Evolutionary conservation across 768 basidiomycete genomes (phyloP).

Genomic region (Psilocybe tampanensis): DNA sequence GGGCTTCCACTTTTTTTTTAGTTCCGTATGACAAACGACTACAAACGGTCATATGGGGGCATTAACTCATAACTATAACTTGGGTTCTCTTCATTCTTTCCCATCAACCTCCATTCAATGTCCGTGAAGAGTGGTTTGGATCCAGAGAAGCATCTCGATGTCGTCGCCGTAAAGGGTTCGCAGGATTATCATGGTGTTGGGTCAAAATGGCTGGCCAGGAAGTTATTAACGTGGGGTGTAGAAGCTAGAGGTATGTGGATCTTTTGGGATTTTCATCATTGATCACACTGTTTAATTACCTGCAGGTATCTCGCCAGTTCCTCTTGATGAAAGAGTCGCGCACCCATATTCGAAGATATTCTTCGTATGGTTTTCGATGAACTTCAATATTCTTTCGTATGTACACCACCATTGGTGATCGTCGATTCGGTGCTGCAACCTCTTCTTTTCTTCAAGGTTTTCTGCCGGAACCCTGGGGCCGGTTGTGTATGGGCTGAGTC

Average conservation of each 20-base stretch:
- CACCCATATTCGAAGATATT: slow-evolving; percentile 69
- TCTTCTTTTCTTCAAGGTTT: slow-evolving; percentile 48
- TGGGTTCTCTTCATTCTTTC: background rate
- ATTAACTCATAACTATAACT: background rate
- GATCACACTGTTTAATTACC: background rate
- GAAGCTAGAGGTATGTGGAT: slow-evolving; percentile 7
- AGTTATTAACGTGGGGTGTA: slow-evolving; percentile 9
- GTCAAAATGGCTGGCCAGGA: slow-evolving; percentile 5
- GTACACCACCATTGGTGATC: too few species aligned
- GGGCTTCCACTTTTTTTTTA: background rate
- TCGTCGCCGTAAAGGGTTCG: background rate
- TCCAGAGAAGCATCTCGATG: slow-evolving; percentile 1
- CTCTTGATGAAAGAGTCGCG: slow-evolving; percentile 56
- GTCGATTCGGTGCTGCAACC: background rate
- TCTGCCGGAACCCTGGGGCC: slow-evolving; percentile 73
- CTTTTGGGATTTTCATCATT: background rate
- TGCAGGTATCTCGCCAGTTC: slow-evolving; percentile 58
- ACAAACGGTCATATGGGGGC: background rate
- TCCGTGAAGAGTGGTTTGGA: background rate
- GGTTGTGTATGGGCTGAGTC: slow-evolving; percentile 54
- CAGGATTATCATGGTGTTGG: background rate
- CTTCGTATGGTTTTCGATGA: slow-evolving; percentile 77
- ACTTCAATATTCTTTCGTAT: slow-evolving; percentile 66
- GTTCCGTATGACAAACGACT: background rate
- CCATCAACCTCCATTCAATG: background rate